Percentiles rank a stretch among this genome's conserved stretches.
These are phyloP conservation scores for Trypanosoma mega DNA, from an alignment of 208 protist genomes.

Conservation along the genomic window DNA sequence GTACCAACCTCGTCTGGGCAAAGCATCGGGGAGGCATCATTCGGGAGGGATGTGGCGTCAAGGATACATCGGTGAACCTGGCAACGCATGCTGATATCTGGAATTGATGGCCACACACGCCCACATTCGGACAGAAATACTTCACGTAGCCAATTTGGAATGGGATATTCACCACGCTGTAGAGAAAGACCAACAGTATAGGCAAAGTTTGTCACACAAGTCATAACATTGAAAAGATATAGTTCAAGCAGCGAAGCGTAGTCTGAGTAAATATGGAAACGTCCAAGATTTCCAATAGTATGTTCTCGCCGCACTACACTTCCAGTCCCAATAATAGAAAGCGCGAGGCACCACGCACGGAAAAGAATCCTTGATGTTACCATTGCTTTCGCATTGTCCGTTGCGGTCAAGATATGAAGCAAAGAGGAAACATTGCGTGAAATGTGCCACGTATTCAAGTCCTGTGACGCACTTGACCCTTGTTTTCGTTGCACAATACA, in stretches of 20 bases:
- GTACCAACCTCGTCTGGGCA: neutral
- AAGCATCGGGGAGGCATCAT: constrained; percentile 6
- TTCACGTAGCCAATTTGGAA: constrained; percentile 7
- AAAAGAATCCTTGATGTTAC: constrained; percentile 18
- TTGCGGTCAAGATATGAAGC: neutral
- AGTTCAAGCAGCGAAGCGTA: too few species aligned
- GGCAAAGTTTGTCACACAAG: too few species aligned
- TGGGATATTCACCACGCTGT: neutral
- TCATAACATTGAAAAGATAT: too few species aligned
- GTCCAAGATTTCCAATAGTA: neutral
- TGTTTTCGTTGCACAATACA: neutral
- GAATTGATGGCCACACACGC: neutral
- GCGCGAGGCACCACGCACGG: constrained; percentile 19
- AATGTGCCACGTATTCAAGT: too few species aligned
- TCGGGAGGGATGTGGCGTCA: constrained; percentile 2
- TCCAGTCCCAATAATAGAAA: constrained; percentile 12
- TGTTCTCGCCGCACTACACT: constrained; percentile 10
- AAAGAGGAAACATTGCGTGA: constrained; percentile 10
- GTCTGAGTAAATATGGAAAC: constrained; percentile 6
- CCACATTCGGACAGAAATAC: neutral
- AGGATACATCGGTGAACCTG: neutral
- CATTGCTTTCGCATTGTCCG: constrained; percentile 13
- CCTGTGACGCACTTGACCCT: neutral
- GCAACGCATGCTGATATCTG: neutral
- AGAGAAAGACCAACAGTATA: too few species aligned